Evolutionary conservation across 805 yeast genomes (phyloP), one percentile per base, ranked within the genome.

Genomic region (Candida insectorum): DNA sequence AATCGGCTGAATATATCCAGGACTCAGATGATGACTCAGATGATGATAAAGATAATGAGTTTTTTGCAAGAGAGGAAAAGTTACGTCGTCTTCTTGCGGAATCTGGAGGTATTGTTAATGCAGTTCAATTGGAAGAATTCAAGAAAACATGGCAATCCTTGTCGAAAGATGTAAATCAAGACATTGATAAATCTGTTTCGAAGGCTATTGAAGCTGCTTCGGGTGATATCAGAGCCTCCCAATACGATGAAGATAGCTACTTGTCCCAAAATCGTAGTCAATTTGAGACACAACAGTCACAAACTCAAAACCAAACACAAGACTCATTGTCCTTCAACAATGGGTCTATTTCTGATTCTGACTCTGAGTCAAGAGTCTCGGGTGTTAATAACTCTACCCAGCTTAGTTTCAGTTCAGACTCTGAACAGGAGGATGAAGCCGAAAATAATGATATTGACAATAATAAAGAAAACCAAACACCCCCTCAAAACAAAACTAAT

Each of bases 21-120:
- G 81, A 73, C 33, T 77, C 85, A 2, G 87, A 80, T 49, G 85
- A 79, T 46, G 79, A 71, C 8, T 65, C 75, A 4, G 85, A 79
- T 46, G 76, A 66, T 10, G 85, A 77, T 29, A 62, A 64, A 25
- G 75, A 70, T 32, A 50, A 47, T 3, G 65, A 46, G 19, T 81
- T 81, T 48, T 81, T 73, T 49, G 77, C 56, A 26, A 66, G 75
- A 37, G 89, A 82, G 45, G 62, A 64, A 35, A 54, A 60, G 36
- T 58, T 78, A 28, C 73, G 80, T 28, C 53, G 50, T 20, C 42
- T 66, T 40, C 47, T 66, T 24, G 43, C 39, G 6, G 49, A 48
- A 29, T 48, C 58, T 5, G 73, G 73, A 5, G 71, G 71, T 9
- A 58, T 66, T 21, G 56, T 63, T 12, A 58, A 56, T 39, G 36